phyloP scores from a whole-genome alignment of 2,329 filamentous ascomycete genomes.

The Lasiodiplodia gonubiensis region DNA sequence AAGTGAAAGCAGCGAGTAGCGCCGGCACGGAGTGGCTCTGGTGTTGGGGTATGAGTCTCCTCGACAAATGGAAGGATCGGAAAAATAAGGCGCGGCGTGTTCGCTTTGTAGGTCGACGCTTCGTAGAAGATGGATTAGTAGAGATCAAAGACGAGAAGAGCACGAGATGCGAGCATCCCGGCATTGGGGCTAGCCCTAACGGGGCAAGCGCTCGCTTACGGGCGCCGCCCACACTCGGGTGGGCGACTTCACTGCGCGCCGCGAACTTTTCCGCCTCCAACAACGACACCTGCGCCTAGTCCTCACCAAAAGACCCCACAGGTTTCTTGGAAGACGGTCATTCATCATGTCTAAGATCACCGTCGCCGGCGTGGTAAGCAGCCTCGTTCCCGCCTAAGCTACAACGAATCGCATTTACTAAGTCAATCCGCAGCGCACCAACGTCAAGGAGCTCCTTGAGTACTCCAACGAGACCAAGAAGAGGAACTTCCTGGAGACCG shows the following conservation, averaged over 20 bases:
- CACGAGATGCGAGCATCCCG: neutral
- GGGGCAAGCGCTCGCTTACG: constrained; percentile 25
- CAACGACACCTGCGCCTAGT: constrained; percentile 27
- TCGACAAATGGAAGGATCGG: neutral
- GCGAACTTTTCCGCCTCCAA: constrained; percentile 27
- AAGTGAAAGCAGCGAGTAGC: neutral
- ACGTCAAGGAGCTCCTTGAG: constrained; percentile 91
- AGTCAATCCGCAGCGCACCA: constrained; percentile 79
- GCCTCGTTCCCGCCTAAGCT: constrained; percentile 27
- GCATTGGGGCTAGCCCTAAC: neutral
- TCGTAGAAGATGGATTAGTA: too few species aligned
- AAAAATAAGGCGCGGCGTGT: neutral
- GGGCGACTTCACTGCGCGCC: constrained; percentile 7
- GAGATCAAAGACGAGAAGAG: neutral
- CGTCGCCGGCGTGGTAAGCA: constrained; percentile 54
- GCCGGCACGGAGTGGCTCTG: constrained; percentile 1
- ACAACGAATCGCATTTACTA: neutral
- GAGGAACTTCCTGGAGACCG: constrained; percentile 95
- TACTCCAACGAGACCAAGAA: constrained; percentile 91
- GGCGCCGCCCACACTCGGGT: constrained; percentile 14
- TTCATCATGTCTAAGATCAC: constrained; percentile 80
- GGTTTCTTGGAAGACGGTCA: constrained; percentile 57
- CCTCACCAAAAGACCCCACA: constrained; percentile 31
- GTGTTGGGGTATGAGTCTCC: neutral
- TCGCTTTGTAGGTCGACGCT: too few species aligned